These are phyloP conservation scores for Ganoderma leucocontextum DNA, from an alignment of 1,284 basidiomycete genomes.

Conservation along the genomic window DNA sequence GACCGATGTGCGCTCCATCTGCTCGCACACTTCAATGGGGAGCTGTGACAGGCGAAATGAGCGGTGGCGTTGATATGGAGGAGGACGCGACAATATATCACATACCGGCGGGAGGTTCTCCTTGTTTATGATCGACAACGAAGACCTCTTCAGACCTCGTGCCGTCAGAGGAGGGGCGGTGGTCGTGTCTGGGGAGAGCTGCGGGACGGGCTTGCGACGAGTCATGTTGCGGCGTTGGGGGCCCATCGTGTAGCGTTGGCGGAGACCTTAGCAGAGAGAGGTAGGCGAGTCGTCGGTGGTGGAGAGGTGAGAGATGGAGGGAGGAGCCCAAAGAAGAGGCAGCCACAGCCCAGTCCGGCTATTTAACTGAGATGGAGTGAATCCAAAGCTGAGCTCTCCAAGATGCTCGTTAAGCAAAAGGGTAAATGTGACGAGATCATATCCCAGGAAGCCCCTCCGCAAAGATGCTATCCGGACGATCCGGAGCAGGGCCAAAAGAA, in stretches of 20 bases:
- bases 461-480: conserved; percentile 24
- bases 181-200: conserved; percentile 67
- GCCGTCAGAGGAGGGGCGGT: conserved; percentile 45
- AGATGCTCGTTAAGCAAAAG: conserved; percentile 24
- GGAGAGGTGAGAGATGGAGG: conserved; percentile 17
- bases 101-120: conserved; percentile 56
- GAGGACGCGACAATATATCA: conserved; percentile 12
- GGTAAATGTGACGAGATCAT: conserved; percentile 27
- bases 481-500: conserved; percentile 21
- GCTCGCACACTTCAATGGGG: conserved; percentile 59
- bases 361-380: conserved; percentile 28
- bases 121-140: conserved; percentile 39
- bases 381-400: conserved; percentile 14
- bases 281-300: conserved; percentile 13
- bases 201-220: conserved; percentile 72
- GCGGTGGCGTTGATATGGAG: conserved; percentile 13
- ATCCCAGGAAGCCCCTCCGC: conserved; percentile 14
- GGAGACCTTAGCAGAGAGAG: background rate
- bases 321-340: conserved; percentile 21
- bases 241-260: conserved; percentile 23
- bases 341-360: conserved; percentile 21
- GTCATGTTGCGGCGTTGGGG: conserved; percentile 49
- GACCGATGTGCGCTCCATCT: conserved; percentile 49
- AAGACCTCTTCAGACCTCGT: conserved; percentile 38
- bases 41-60: conserved; percentile 47